Conservation (phyloP, 495 filamentous ascomycete genomes). For the Jackrogersella minutella region DNA sequence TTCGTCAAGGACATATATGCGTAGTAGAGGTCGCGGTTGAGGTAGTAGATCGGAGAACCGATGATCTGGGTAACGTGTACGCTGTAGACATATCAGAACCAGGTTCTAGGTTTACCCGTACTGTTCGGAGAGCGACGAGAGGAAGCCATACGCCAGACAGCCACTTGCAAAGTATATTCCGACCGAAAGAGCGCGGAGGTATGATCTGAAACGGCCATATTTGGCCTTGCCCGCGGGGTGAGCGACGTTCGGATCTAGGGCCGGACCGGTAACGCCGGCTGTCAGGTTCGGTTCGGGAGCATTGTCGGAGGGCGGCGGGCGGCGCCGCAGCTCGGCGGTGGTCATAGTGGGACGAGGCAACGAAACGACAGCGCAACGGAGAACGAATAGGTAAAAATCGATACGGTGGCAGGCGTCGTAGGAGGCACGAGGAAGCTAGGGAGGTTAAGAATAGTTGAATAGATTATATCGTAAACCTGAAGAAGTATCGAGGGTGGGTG, state of each 20-base stretch:
- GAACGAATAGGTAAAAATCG: neutral
- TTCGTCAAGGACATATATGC: slow-evolving; percentile 82
- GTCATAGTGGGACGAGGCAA: slow-evolving; percentile 47
- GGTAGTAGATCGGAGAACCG: slow-evolving; percentile 72
- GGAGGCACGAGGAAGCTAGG: neutral
- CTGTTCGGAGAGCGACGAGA: slow-evolving; percentile 10
- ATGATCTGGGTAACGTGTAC: slow-evolving; percentile 72
- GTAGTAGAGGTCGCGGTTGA: slow-evolving; percentile 75
- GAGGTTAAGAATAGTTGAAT: neutral
- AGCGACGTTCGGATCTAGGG: slow-evolving; percentile 24
- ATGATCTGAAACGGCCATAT: slow-evolving; percentile 70
- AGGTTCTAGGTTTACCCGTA: neutral
- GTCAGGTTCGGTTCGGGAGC: slow-evolving; percentile 27
- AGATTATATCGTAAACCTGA: neutral
- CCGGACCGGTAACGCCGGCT: slow-evolving; percentile 48
- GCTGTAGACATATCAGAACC: slow-evolving; percentile 47
- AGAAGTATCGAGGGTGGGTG: neutral
- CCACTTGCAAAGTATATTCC: slow-evolving; percentile 70
- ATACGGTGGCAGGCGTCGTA: neutral
- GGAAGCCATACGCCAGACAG: slow-evolving; percentile 53
- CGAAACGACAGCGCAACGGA: neutral
- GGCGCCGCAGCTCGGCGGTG: slow-evolving; percentile 53
- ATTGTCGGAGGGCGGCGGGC: slow-evolving; percentile 41
- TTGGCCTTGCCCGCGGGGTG: slow-evolving; percentile 73
- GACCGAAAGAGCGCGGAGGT: slow-evolving; percentile 69